A percentile compares a stretch with the other conserved stretches of the same genome.
Conservation (phyloP, 257 asterid genomes). For the Capsicum baccatum region DNA sequence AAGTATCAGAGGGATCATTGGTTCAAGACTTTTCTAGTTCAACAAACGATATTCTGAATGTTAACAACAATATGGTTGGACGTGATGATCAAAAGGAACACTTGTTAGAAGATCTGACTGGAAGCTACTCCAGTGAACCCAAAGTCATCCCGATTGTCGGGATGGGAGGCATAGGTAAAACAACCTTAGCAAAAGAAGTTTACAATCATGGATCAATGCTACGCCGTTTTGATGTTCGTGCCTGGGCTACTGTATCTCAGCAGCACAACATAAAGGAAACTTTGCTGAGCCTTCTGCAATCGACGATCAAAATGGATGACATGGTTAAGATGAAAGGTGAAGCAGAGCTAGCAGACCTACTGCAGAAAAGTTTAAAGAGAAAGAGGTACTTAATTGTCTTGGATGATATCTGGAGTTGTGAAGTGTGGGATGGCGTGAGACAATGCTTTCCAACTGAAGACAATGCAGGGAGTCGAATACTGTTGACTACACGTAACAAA, state of each 20-base stretch:
- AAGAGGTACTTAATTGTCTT: constrained; percentile 29
- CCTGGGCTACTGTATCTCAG: constrained; percentile 27
- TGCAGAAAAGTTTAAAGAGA: not conserved
- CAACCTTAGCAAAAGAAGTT: not conserved
- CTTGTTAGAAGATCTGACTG: not conserved
- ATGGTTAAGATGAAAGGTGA: no score
- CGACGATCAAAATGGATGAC: not conserved
- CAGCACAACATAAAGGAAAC: not conserved
- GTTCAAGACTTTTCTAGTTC: not conserved
- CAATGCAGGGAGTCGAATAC: constrained; percentile 31
- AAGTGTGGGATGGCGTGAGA: constrained; percentile 20
- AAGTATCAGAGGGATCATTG: no score
- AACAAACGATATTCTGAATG: not conserved
- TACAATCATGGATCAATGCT: not conserved
- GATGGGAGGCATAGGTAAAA: constrained; percentile 22
- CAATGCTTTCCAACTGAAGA: constrained; percentile 20
- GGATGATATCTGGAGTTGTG: constrained; percentile 31
- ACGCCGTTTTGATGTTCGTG: constrained; percentile 3
- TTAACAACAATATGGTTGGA: not conserved
- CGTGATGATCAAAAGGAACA: not conserved
- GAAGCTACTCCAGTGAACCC: not conserved
- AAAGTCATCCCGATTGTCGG: constrained; percentile 23
- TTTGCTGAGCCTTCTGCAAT: constrained; percentile 17
- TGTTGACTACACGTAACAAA: constrained; percentile 27
- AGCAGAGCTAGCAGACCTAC: not conserved